Evolutionary conservation across 441 rosid genomes (phyloP).

Genomic region (Metrosideros polymorpha): DNA sequence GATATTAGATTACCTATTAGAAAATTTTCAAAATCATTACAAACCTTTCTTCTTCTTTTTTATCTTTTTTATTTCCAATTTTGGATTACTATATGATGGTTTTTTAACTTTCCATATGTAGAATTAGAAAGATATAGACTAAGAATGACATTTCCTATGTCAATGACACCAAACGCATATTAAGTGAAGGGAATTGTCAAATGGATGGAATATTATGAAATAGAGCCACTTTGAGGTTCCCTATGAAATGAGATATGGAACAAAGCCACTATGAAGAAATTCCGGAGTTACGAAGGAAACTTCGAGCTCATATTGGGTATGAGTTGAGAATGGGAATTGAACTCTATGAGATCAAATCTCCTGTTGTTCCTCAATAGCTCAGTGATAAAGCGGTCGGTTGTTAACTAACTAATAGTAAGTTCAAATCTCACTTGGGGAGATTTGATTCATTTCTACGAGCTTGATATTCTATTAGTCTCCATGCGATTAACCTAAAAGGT

Average conservation of each 20-base stretch:
- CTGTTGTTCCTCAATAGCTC: background rate
- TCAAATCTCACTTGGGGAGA: background rate
- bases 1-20: background rate
- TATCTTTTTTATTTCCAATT: background rate
- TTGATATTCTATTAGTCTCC: background rate
- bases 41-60: background rate
- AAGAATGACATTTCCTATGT: background rate
- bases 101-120: background rate
- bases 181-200: background rate
- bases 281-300: background rate
- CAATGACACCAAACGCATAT: background rate
- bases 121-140: background rate
- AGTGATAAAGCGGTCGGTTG: background rate
- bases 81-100: fast-evolving
- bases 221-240: background rate
- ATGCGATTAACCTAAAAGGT: background rate
- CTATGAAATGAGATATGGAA: background rate
- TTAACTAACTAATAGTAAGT: background rate
- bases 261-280: background rate
- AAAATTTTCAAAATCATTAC: background rate
- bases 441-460: background rate
- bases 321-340: background rate
- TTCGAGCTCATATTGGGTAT: background rate
- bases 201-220: background rate
- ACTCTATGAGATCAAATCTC: background rate